Evolutionary conservation across 352 stramenopile genomes (phyloP), one percentile per base, ranked within the genome.

Genomic region (Phytophthora citrophthora): DNA sequence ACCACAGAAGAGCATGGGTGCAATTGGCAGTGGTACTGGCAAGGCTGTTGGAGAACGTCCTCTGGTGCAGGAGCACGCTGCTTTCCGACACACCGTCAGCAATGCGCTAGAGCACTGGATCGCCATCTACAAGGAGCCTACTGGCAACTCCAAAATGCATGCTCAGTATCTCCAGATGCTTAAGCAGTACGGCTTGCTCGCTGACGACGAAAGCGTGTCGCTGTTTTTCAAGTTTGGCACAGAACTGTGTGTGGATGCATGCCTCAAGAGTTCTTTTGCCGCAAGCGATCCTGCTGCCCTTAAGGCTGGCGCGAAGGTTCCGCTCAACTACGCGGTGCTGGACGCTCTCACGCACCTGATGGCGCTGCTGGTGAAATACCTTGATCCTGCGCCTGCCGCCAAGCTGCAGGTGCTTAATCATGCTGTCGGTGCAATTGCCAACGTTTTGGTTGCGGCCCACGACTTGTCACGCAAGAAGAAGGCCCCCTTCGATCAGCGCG

Each of bases 31-130:
- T 50, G 75, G 76, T 31, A 70, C 71, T 54, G 52, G 63, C 4
- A 73, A 72, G 47, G 40, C 18, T 9, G 39, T 58, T 8, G 65
- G 62, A 5, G 83, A 88, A 27, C 76, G 78, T 9, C 76, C 70
- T 32, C 48, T 80, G 2, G 82, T 80, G 15, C 86, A 93, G 50
- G 86, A 94, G 50, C 83, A 93, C 36, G 85, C 87, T 39, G 83
- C 82, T 50, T 96, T 93, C 65, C 83, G 83, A 10, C 86, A 96
- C 70, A 96, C 88, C 0, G 86, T 96, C 27, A 93, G 81, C 75
- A 96, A 96, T 47, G 88, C 99, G 46, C 74, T 99, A 53, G 96
- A 99, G 58, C 90, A 98, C 74, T 99, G 98, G 98, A 98, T 99
- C 44, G 95, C 96, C 16, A 90, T 99, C 43, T 97, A 98, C 68